Percentiles rank a stretch among this genome's conserved stretches.
Evolutionary conservation across 148 eudicot genomes (phyloP).

Genomic region (Pouteria glomerata): DNA sequence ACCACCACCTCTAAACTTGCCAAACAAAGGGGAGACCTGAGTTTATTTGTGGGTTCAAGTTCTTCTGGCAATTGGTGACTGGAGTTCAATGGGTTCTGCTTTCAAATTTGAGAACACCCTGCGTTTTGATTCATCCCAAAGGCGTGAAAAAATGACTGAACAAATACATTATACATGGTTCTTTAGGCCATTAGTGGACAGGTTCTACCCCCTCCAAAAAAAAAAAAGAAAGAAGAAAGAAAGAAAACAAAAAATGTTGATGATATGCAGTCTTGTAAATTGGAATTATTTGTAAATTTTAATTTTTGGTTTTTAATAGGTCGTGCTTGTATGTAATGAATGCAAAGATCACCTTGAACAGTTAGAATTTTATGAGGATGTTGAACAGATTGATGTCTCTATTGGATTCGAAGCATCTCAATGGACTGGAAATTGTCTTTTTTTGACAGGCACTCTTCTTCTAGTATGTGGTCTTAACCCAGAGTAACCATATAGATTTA

Average conservation of each 20-base stretch:
- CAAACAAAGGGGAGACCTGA: slow-evolving; percentile 21
- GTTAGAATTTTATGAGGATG: not conserved
- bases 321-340: not conserved
- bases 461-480: too few species aligned
- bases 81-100: not conserved
- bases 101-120: not conserved
- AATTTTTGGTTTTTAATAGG: not conserved
- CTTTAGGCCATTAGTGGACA: not conserved
- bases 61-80: not conserved
- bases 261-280: too few species aligned
- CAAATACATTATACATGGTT: too few species aligned
- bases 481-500: too few species aligned
- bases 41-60: not conserved
- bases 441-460: too few species aligned
- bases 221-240: too few species aligned
- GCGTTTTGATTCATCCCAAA: not conserved
- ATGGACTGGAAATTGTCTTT: too few species aligned
- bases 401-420: too few species aligned
- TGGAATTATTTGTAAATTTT: not conserved
- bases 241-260: too few species aligned
- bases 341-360: not conserved
- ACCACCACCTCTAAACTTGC: slow-evolving; percentile 30
- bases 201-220: too few species aligned
- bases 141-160: slow-evolving; percentile 1
- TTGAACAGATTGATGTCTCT: not conserved